Percentiles rank a stretch among this genome's conserved stretches.
These are phyloP conservation scores for Globisporangium nagaii DNA, from an alignment of 352 stramenopile species.

Conservation along the genomic window DNA sequence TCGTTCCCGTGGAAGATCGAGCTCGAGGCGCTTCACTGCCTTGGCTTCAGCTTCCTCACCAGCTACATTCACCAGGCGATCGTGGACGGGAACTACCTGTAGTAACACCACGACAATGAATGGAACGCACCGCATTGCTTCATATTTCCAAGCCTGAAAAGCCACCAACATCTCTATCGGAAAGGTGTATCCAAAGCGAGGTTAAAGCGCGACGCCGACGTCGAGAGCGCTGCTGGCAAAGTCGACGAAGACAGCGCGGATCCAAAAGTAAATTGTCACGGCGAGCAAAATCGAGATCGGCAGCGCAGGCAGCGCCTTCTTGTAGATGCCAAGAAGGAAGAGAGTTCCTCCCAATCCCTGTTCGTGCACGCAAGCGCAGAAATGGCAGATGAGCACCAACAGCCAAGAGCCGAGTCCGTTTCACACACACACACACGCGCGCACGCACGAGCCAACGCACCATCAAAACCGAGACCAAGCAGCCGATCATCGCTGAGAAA, in stretches of 20 bases:
- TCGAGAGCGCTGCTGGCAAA: conserved; percentile 44
- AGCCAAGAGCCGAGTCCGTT: too few species aligned
- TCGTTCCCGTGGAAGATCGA: conserved; percentile 70
- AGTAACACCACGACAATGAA: conserved; percentile 9
- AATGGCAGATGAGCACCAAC: not conserved
- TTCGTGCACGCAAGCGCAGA: not conserved
- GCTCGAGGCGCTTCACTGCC: conserved; percentile 71
- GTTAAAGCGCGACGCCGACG: conserved; percentile 19
- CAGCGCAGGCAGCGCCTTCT: conserved; percentile 94
- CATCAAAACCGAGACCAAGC: conserved; percentile 92
- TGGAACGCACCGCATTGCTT: not conserved
- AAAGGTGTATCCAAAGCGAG: not conserved
- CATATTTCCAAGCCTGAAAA: conserved; percentile 1
- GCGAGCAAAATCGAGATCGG: conserved; percentile 91
- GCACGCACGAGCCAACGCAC: conserved; percentile 32
- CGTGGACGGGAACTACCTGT: conserved; percentile 31
- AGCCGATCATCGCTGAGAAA: conserved; percentile 93
- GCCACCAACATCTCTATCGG: not conserved
- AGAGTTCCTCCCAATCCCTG: conserved; percentile 92
- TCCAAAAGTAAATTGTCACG: conserved; percentile 79
- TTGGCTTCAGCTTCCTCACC: conserved; percentile 70
- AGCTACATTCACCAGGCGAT: conserved; percentile 54
- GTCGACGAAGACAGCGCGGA: conserved; percentile 62
- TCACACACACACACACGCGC: not conserved
- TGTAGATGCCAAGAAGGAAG: conserved; percentile 93